Evolutionary conservation across 768 basidiomycete species (phyloP), one percentile per base, ranked within the genome.

Genomic region (Termitomyces sp.): DNA sequence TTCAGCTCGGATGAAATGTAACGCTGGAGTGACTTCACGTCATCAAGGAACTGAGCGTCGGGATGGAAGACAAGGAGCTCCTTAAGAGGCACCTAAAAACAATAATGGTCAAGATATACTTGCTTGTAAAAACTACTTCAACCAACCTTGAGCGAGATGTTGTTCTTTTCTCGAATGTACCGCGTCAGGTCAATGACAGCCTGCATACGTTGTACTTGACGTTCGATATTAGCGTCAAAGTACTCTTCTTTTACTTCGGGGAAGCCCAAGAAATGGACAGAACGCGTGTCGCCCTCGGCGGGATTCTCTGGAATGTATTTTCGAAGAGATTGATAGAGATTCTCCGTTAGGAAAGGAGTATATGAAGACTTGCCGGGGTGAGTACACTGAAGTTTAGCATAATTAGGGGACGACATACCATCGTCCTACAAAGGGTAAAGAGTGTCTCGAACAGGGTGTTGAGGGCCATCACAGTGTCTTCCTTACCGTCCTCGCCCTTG

Each of bases 271-370:
- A 98, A 99, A 75, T 99, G 97, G 62, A 99, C 77, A 3, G 97
- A 98, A 59, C 97, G 89, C 6, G 88, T 81, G 66, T 98, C 97
- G 2, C 82, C 84, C 18, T 81, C 81, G 30, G 76, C 70, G 20
- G 85, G 81, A 63, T 91, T 83, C 60, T 86, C 85, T 0, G 94
- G 93, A 63, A 96, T 90, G 77, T 85, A 96, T n/a, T 77, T 77
- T 48, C 87, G 85, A 42, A 98, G 80, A 36, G 91, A 85, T 70
- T 98, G 97, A 72, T 98, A 98, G 60, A 98, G 78, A 73, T 88
- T 97, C 74, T 99, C 97, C 7, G 95, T 95, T 70, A 98, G 78
- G 84, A 98, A 98, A 0, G 97, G 97, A 9, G 95, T 98, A 74
- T 97, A 99, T 8, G 97, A 95, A 1, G 96, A 96, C 95, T 96